phyloP scores from a whole-genome alignment of 2,329 filamentous ascomycete genomes.

The Pseudogymnoascus sp. region DNA sequence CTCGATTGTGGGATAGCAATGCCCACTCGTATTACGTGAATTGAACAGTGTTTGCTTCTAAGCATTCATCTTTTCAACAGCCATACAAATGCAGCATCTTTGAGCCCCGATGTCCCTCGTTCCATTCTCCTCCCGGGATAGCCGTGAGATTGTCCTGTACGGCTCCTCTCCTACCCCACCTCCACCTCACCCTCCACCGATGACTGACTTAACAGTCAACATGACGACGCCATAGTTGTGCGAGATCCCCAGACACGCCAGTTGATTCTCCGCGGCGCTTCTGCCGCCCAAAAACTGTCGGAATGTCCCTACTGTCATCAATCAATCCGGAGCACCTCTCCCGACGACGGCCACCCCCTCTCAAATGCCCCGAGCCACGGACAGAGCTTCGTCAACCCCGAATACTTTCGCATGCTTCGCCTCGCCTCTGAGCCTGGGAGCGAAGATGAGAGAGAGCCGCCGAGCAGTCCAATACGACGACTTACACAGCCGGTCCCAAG shows the following conservation, averaged over 20 bases:
- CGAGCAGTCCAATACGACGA: conserved; percentile 47
- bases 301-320: conserved; percentile 58
- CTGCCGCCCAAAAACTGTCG: conserved; percentile 41
- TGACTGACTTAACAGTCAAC: conserved; percentile 52
- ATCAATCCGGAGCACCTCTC: conserved; percentile 37
- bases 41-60: conserved; percentile 1
- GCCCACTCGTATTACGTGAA: background rate
- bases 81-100: conserved; percentile 1
- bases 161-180: conserved; percentile 29
- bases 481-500: conserved; percentile 27
- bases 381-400: conserved; percentile 74
- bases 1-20: background rate
- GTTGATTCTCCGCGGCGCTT: conserved; percentile 66
- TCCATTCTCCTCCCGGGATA: conserved; percentile 64
- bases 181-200: background rate
- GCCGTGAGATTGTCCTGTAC: conserved; percentile 72
- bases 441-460: conserved; percentile 34
- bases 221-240: conserved; percentile 86
- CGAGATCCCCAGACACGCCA: conserved; percentile 79
- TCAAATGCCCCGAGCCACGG: conserved; percentile 38
- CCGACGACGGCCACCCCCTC: conserved; percentile 34
- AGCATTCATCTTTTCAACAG: background rate
- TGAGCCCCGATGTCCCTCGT: conserved; percentile 55
- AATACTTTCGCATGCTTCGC: conserved; percentile 93
- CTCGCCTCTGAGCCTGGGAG: conserved; percentile 40